These are phyloP conservation scores for Picochlorum sp. DNA, from an alignment of 139 green algal species.

Conservation along the genomic window DNA sequence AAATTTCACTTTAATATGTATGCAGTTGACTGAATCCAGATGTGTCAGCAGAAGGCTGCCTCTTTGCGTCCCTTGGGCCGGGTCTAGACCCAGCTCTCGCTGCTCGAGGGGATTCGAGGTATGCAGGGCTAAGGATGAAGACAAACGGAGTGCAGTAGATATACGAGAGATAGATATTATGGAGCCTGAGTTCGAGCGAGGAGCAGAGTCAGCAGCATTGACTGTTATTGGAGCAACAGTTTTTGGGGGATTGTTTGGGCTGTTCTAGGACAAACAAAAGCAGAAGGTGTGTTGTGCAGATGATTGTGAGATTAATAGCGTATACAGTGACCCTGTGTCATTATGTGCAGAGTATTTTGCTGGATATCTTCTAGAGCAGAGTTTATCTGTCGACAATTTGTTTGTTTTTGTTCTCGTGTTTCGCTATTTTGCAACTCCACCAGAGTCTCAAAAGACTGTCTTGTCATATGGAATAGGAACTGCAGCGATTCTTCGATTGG, in stretches of 20 bases:
- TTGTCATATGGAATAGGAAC: conserved; percentile 83
- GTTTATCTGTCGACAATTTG: conserved; percentile 92
- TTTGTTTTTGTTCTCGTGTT: conserved; percentile 99
- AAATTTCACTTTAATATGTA: too few species aligned
- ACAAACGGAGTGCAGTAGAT: neutral
- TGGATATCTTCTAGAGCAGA: conserved; percentile 96
- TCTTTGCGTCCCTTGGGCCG: too few species aligned
- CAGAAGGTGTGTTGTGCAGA: conserved; percentile 5
- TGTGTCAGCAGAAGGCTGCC: too few species aligned
- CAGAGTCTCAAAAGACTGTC: conserved; percentile 68
- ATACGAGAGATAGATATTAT: conserved; percentile 9
- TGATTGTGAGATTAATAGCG: neutral
- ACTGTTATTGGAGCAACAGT: conserved; percentile 45
- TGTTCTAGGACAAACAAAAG: conserved; percentile 24
- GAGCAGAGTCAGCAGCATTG: conserved; percentile 18
- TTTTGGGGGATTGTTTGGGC: conserved; percentile 67
- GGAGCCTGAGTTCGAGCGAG: conserved; percentile 20
- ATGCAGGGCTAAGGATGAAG: neutral
- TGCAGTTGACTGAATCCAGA: too few species aligned
- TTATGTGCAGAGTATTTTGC: conserved; percentile 69
- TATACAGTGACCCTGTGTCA: neutral
- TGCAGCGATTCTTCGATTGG: conserved; percentile 74
- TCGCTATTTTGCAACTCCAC: conserved; percentile 75
- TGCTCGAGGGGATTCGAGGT: too few species aligned
- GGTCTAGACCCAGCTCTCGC: too few species aligned